Evolutionary conservation across 495 filamentous ascomycete species (phyloP).

Genomic region (Neurospora discreta): DNA sequence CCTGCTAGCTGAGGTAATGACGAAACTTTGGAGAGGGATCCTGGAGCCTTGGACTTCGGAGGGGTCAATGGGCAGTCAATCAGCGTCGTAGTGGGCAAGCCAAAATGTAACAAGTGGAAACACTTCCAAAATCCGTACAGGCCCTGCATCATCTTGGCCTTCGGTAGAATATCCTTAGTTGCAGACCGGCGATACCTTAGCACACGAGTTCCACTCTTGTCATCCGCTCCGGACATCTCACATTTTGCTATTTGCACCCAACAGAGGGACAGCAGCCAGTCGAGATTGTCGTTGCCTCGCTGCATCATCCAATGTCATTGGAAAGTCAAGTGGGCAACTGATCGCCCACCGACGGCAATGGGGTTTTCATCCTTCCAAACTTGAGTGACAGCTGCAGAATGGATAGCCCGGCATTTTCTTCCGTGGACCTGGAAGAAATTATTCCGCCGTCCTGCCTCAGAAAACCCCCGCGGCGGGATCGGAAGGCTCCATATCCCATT

Average conservation of each 20-base stretch:
- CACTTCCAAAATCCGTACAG: constrained; percentile 14
- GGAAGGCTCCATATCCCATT: neutral
- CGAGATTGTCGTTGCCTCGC: neutral
- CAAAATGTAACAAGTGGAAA: constrained; percentile 6
- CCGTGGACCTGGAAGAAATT: neutral
- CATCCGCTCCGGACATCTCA: neutral
- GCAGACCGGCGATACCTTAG: neutral
- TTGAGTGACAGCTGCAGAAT: neutral
- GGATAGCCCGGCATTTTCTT: neutral
- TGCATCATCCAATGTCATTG: neutral
- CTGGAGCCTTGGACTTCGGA: constrained; percentile 14
- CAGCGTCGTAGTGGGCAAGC: constrained; percentile 1
- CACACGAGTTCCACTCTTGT: neutral
- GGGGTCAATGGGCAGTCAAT: constrained; percentile 11
- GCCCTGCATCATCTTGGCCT: constrained; percentile 22
- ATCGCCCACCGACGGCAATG: neutral
- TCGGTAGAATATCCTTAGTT: neutral
- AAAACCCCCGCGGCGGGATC: neutral
- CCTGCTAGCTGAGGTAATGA: constrained; percentile 14
- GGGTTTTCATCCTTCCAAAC: neutral
- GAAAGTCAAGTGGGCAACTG: neutral
- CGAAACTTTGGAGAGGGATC: constrained; percentile 22
- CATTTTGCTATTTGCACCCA: neutral
- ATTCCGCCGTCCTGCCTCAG: neutral
- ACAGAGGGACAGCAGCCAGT: neutral